phyloP scores from a whole-genome alignment of 345 rosid species.

The Corchorus olitorius region DNA sequence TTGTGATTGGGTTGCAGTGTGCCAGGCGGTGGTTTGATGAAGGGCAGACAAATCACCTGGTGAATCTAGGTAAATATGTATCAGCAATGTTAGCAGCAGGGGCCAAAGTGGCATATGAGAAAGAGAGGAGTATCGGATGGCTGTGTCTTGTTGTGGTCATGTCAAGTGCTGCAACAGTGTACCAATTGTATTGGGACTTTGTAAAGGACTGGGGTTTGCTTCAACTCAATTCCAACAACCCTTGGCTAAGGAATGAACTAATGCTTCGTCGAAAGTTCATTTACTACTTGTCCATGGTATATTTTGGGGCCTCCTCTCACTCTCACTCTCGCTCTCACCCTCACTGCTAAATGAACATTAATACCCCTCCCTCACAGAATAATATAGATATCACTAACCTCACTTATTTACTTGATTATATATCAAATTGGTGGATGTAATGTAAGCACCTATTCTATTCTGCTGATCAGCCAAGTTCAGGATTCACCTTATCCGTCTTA shows the following conservation, averaged over 20 bases:
- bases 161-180: conserved; percentile 84
- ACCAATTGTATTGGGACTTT: conserved; percentile 98
- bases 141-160: conserved; percentile 68
- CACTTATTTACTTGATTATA: background rate
- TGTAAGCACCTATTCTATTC: background rate
- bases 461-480: conserved; percentile 20
- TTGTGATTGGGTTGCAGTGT: conserved; percentile 52
- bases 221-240: conserved; percentile 78
- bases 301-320: conserved; percentile 10
- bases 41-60: conserved; percentile 69
- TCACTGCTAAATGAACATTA: background rate
- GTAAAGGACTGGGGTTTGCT: conserved; percentile 99
- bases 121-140: conserved; percentile 62
- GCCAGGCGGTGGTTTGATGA: conserved; percentile 97
- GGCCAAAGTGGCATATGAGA: conserved; percentile 87
- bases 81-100: conserved; percentile 99
- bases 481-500: conserved; percentile 13
- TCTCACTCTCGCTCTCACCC: background rate
- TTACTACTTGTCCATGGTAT: conserved; percentile 97
- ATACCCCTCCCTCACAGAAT: background rate
- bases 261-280: conserved; percentile 82
- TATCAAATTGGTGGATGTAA: background rate
- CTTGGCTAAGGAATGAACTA: conserved; percentile 97
- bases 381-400: background rate
- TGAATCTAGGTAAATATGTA: conserved; percentile 90